Percentiles rank a stretch among this genome's conserved stretches.
Evolutionary conservation across 1,139 yeast species (phyloP).

Genomic region (Diutina sp.): DNA sequence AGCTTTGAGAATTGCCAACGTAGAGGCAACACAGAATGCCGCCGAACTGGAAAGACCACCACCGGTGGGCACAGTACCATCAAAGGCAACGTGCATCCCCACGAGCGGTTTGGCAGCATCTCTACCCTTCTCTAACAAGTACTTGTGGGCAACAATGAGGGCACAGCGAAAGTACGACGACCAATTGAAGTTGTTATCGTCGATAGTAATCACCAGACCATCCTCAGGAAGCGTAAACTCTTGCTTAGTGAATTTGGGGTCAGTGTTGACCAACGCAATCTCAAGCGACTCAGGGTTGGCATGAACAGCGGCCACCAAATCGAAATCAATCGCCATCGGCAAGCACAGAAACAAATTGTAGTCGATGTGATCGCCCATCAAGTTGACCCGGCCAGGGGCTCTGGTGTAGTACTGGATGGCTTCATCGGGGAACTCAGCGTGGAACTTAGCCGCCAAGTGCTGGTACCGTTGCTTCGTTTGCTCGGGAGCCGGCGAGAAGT

Average conservation of each 20-base stretch:
- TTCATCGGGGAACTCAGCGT: slow-evolving; percentile 7
- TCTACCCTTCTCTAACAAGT: slow-evolving; percentile 18
- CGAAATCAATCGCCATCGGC: slow-evolving; percentile 68
- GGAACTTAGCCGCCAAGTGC: slow-evolving; percentile 11
- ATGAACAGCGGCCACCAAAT: slow-evolving; percentile 45
- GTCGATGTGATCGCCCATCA: slow-evolving; percentile 69
- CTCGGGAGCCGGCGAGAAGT: slow-evolving; percentile 21
- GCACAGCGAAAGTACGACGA: slow-evolving; percentile 61
- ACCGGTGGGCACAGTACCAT: slow-evolving; percentile 64
- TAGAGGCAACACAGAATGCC: slow-evolving; percentile 57
- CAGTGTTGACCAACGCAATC: slow-evolving; percentile 32
- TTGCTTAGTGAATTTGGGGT: slow-evolving; percentile 14
- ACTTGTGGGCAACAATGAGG: slow-evolving; percentile 45
- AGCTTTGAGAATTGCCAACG: slow-evolving; percentile 44
- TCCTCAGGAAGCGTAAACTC: slow-evolving; percentile 28
- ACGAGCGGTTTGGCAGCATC: slow-evolving; percentile 8
- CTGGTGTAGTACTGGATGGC: slow-evolving; percentile 32
- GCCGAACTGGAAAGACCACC: slow-evolving; percentile 66
- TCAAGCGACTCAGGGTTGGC: slow-evolving; percentile 9
- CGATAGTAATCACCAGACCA: slow-evolving; percentile 32
- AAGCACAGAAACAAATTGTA: slow-evolving; percentile 55
- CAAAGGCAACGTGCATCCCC: slow-evolving; percentile 43
- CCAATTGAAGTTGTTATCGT: slow-evolving; percentile 42
- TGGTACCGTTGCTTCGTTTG: slow-evolving; percentile 16
- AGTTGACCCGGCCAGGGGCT: slow-evolving; percentile 65